A percentile compares a stretch with the other conserved stretches of the same genome.
Evolutionary conservation across 2,329 filamentous ascomycete genomes (phyloP).

Genomic region (Pyricularia sp.): DNA sequence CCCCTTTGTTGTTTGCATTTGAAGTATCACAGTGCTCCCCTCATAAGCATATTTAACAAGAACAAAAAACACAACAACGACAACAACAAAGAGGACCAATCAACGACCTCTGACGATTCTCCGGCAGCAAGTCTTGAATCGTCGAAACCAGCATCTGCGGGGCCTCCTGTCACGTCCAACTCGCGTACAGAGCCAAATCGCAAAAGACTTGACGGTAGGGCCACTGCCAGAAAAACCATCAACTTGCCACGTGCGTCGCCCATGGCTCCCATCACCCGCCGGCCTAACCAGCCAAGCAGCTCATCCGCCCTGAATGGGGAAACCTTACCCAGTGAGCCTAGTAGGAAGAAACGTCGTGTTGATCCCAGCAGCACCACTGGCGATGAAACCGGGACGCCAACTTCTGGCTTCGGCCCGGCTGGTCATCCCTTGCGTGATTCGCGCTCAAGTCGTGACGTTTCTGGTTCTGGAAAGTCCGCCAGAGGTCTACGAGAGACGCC

Average conservation of each 20-base stretch:
- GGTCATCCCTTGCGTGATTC: neutral
- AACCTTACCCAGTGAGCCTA: neutral
- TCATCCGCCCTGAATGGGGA: neutral
- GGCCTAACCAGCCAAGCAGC: neutral
- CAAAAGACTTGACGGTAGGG: neutral
- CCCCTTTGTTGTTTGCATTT: neutral
- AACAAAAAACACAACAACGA: neutral
- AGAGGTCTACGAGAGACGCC: neutral
- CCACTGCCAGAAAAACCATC: neutral
- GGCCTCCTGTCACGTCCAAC: neutral
- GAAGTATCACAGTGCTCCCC: neutral
- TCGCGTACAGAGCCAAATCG: neutral
- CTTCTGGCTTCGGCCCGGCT: neutral
- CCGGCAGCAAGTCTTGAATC: neutral
- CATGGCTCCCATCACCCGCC: neutral
- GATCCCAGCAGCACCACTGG: neutral
- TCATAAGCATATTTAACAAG: neutral
- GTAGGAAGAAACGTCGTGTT: neutral
- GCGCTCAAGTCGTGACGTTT: neutral
- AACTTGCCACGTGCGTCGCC: neutral
- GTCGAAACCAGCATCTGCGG: neutral
- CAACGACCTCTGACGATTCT: neutral
- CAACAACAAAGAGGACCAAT: neutral
- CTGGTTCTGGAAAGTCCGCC: neutral
- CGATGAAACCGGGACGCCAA: neutral